phyloP scores from a whole-genome alignment of 2,329 filamentous ascomycete species.

The Pseudogymnoascus sp. region DNA sequence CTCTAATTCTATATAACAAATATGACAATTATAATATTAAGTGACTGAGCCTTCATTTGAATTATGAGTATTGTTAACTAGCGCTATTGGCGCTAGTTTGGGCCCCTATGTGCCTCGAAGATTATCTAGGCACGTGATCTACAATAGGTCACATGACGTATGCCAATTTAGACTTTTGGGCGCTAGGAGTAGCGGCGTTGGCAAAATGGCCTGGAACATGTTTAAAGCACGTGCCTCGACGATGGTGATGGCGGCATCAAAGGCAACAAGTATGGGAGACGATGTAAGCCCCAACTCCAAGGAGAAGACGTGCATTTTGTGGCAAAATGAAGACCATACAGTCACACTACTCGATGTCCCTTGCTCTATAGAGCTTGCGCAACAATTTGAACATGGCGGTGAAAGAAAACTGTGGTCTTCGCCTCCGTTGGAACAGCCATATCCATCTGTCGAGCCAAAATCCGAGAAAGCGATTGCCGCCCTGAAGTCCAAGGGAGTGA shows the following conservation, averaged over 20 bases:
- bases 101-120: too few relatives aligned
- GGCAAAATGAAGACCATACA: constrained; percentile 41
- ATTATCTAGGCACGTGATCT: too few relatives aligned
- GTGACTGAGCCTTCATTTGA: too few relatives aligned
- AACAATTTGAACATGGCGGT: constrained; percentile 33
- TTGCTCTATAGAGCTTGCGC: constrained; percentile 58
- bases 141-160: too few relatives aligned
- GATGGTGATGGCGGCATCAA: not conserved
- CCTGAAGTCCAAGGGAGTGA: not conserved
- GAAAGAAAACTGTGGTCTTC: constrained; percentile 30
- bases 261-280: not conserved
- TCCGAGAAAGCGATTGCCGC: constrained; percentile 29
- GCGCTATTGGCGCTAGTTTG: too few relatives aligned
- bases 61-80: too few relatives aligned
- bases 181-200: not conserved
- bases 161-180: not conserved
- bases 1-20: too few relatives aligned
- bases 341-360: constrained; percentile 62
- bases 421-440: constrained; percentile 34
- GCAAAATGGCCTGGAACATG: not conserved
- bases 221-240: not conserved
- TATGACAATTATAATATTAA: too few relatives aligned
- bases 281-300: constrained; percentile 16
- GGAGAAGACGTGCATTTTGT: constrained; percentile 38
- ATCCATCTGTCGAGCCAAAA: constrained; percentile 47